These are phyloP conservation scores for Penicillium cataractarum DNA, from an alignment of 495 filamentous ascomycete genomes.

Conservation along the genomic window DNA sequence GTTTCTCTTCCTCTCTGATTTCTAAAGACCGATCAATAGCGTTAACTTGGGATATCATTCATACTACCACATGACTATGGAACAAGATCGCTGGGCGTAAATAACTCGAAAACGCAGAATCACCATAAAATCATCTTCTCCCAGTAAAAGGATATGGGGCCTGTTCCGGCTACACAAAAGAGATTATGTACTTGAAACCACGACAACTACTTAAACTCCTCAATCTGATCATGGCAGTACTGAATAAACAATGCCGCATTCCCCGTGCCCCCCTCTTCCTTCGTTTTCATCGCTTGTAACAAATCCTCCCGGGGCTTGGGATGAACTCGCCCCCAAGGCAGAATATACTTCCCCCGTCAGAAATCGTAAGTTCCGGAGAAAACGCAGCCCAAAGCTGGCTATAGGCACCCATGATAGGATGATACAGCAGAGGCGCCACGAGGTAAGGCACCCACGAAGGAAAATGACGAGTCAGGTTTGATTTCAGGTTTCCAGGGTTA, in stretches of 20 bases:
- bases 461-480: conserved; percentile 13
- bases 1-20: no score
- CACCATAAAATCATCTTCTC: neutral
- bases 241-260: conserved; percentile 1
- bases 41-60: no score
- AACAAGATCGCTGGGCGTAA: no score
- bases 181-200: neutral
- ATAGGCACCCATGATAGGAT: conserved; percentile 38
- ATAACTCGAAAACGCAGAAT: conserved; percentile 33
- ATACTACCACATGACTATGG: no score
- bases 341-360: conserved; percentile 39
- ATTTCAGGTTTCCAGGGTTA: conserved; percentile 18
- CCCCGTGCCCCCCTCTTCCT: neutral
- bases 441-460: conserved; percentile 18
- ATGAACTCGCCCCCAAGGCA: conserved; percentile 48
- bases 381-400: conserved; percentile 48
- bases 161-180: no score
- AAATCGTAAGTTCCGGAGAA: conserved; percentile 33
- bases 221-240: conserved; percentile 7
- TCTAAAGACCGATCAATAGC: no score
- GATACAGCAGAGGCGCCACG: conserved; percentile 30
- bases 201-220: neutral
- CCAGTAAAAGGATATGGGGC: neutral
- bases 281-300: conserved; percentile 4
- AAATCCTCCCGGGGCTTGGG: conserved; percentile 8